A percentile compares a stretch with the other conserved stretches of the same genome.
Evolutionary conservation across 2,329 filamentous ascomycete genomes (phyloP).

Genomic region (Ophiostoma pallidulum): DNA sequence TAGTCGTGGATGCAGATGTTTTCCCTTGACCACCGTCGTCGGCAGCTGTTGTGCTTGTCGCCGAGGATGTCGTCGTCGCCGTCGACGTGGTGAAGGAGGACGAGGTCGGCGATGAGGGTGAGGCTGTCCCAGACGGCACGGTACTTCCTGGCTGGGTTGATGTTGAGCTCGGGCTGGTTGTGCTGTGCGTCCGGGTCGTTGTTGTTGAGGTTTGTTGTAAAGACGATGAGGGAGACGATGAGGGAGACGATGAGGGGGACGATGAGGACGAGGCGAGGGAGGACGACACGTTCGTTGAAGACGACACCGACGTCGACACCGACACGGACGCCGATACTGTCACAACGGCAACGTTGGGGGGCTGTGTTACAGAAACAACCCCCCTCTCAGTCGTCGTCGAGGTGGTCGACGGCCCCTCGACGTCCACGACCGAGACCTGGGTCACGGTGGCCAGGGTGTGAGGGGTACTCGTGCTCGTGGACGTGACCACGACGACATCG

Average conservation of each 20-base stretch:
- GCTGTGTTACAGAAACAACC: slow-evolving; percentile 1
- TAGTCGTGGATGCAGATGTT: slow-evolving; percentile 1
- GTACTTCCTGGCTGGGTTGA: neutral
- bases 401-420: slow-evolving; percentile 9
- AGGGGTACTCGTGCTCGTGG: slow-evolving; percentile 6
- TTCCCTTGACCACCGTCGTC: too few relatives aligned
- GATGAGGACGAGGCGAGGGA: neutral
- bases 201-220: too few relatives aligned
- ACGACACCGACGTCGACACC: neutral
- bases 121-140: neutral
- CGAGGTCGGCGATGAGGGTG: slow-evolving; percentile 1
- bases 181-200: neutral
- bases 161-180: neutral
- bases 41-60: neutral
- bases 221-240: neutral
- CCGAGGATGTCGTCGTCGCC: too few relatives aligned
- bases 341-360: neutral
- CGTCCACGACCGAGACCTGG: slow-evolving; percentile 18
- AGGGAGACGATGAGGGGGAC: neutral
- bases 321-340: neutral
- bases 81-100: neutral
- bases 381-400: slow-evolving; percentile 11
- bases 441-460: slow-evolving; percentile 17
- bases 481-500: slow-evolving; percentile 17
- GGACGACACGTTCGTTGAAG: neutral